A percentile compares a stretch with the other conserved stretches of the same genome.
phyloP scores from a whole-genome alignment of 176 grass and related monocot genomes.

The Bonia amplexicaulis region DNA sequence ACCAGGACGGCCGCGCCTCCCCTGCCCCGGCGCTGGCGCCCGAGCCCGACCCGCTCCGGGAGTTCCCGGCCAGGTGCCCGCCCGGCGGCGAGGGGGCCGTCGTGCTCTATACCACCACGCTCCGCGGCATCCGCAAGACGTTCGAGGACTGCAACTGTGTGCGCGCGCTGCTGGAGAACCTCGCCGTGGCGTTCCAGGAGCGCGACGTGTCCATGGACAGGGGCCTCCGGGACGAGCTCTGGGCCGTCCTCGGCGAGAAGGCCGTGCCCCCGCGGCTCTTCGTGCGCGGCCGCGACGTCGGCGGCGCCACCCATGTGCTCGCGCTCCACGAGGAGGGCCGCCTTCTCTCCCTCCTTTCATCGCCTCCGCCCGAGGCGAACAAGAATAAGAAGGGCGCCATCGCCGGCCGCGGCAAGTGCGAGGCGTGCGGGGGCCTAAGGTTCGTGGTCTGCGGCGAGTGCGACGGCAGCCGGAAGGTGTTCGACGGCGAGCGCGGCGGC shows the following conservation, averaged over 20 bases:
- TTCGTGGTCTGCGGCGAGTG: slow-evolving; percentile 63
- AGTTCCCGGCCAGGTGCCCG: slow-evolving; percentile 49
- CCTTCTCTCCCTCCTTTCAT: slow-evolving; percentile 41
- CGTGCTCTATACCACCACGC: slow-evolving; percentile 70
- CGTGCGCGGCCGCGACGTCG: slow-evolving; percentile 58
- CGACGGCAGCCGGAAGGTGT: slow-evolving; percentile 59
- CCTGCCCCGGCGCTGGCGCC: neutral
- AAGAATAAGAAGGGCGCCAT: too few species aligned
- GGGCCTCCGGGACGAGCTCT: slow-evolving; percentile 64
- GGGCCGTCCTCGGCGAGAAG: slow-evolving; percentile 35
- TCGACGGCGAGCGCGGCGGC: slow-evolving; percentile 25
- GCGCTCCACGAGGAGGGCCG: slow-evolving; percentile 66
- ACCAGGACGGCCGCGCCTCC: neutral
- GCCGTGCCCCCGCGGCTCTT: slow-evolving; percentile 70
- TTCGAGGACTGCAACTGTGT: slow-evolving; percentile 71
- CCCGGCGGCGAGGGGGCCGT: slow-evolving; percentile 36
- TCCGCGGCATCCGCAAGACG: slow-evolving; percentile 65
- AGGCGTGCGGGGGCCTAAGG: slow-evolving; percentile 40
- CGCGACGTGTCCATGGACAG: slow-evolving; percentile 86
- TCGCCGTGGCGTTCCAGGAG: slow-evolving; percentile 59
- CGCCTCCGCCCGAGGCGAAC: neutral
- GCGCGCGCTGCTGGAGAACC: slow-evolving; percentile 52
- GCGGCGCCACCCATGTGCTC: slow-evolving; percentile 50
- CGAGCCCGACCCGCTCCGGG: slow-evolving; percentile 8
- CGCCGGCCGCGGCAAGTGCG: slow-evolving; percentile 21